These are phyloP conservation scores for Curvularia sp. DNA, from an alignment of 2,329 filamentous ascomycete species.

Conservation along the genomic window DNA sequence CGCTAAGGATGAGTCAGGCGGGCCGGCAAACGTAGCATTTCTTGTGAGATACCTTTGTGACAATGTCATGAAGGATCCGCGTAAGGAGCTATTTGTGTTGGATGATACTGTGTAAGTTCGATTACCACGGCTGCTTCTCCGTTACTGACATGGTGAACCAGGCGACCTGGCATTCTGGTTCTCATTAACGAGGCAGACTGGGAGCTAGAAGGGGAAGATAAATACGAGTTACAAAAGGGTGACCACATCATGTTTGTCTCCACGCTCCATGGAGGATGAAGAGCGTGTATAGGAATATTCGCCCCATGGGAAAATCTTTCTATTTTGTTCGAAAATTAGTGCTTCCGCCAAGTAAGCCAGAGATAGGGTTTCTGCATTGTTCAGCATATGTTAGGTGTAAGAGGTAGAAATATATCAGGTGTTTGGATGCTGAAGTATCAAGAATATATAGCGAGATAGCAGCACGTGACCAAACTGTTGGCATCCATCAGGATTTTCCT, in stretches of 20 bases:
- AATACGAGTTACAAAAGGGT: constrained; percentile 79
- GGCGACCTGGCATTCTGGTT: constrained; percentile 92
- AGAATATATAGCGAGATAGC: no score
- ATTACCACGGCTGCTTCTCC: not conserved
- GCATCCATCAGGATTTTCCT: no score
- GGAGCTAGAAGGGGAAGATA: constrained; percentile 95
- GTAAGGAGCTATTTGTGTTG: constrained; percentile 88
- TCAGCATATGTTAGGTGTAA: no score
- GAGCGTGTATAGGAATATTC: not conserved
- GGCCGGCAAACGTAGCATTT: constrained; percentile 72
- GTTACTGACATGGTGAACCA: constrained; percentile 52
- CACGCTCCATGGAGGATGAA: constrained; percentile 87
- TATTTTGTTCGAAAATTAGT: no score
- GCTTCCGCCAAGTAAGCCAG: no score
- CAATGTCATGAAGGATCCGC: constrained; percentile 80
- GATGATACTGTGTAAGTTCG: constrained; percentile 60
- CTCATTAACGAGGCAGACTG: constrained; percentile 98
- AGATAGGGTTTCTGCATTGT: no score
- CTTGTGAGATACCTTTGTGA: constrained; percentile 82
- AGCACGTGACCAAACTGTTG: no score
- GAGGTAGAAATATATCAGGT: no score
- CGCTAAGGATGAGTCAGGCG: constrained; percentile 64
- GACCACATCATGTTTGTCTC: constrained; percentile 97
- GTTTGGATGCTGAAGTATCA: no score
- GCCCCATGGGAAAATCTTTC: no score